Percentiles rank a stretch among this genome's conserved stretches.
Conservation (phyloP, 2,329 filamentous ascomycete genomes). For the Hypoxylon sp. region DNA sequence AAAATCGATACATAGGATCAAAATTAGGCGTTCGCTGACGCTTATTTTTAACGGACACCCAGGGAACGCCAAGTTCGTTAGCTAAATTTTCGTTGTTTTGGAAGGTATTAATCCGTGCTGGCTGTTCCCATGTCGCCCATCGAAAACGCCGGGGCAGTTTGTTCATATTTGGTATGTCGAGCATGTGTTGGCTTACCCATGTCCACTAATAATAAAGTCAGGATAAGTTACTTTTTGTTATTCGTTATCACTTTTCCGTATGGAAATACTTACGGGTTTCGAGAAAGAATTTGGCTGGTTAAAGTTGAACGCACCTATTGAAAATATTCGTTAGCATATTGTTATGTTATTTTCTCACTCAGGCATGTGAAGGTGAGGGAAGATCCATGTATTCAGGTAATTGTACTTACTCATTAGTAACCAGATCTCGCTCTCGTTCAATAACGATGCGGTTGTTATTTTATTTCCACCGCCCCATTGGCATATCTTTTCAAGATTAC, state of each 20-base stretch:
- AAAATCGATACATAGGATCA: constrained; percentile 2
- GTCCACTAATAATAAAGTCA: not conserved
- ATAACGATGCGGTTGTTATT: not conserved
- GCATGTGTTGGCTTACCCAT: not conserved
- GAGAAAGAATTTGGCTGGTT: not conserved
- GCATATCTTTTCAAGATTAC: not conserved
- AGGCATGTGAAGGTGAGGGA: no score
- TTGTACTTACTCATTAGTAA: not conserved
- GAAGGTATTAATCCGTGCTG: not conserved
- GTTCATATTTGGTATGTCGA: not conserved
- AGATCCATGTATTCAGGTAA: not conserved
- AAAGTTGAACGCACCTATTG: not conserved
- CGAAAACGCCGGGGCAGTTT: not conserved
- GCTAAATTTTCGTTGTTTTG: not conserved
- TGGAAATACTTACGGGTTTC: not conserved
- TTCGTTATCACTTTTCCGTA: not conserved
- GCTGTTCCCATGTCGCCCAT: not conserved
- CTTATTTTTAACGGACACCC: no score
- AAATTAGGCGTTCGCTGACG: no score
- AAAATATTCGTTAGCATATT: not conserved
- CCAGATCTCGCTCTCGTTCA: not conserved
- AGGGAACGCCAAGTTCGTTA: not conserved
- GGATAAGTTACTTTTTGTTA: not conserved
- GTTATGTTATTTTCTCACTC: not conserved
- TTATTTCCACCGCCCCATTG: not conserved